Evolutionary conservation across 306 rosid genomes (phyloP).

Genomic region (Mimosa bimucronata): DNA sequence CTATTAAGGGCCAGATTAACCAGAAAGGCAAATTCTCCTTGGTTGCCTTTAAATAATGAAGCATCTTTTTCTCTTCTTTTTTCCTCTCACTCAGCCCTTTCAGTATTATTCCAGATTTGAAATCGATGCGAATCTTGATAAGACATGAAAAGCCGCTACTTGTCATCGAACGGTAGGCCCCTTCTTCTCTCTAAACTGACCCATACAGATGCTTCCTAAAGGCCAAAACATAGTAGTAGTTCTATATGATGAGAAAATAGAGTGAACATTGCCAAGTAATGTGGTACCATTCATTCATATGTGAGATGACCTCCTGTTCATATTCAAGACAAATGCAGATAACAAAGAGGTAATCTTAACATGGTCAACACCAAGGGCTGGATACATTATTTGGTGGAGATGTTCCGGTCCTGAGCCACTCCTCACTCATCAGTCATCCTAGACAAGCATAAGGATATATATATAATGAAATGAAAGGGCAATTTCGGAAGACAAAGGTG

Average conservation of each 20-base stretch:
- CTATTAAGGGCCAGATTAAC: slow-evolving; percentile 33
- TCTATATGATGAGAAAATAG: slow-evolving; percentile 16
- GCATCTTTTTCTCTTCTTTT: slow-evolving; percentile 34
- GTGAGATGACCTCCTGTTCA: neutral
- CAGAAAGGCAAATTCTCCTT: slow-evolving; percentile 31
- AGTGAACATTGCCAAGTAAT: slow-evolving; percentile 27
- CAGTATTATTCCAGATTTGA: slow-evolving; percentile 32
- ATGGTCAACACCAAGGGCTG: slow-evolving; percentile 40
- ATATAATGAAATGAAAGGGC: slow-evolving; percentile 22
- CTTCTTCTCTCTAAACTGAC: slow-evolving; percentile 17
- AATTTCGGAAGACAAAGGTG: slow-evolving; percentile 38
- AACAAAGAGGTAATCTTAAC: slow-evolving; percentile 34
- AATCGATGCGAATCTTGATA: slow-evolving; percentile 45
- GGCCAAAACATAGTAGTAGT: neutral
- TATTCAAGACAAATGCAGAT: neutral
- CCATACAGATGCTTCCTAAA: slow-evolving; percentile 32
- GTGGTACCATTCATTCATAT: neutral
- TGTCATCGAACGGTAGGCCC: slow-evolving; percentile 31
- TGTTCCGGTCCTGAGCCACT: slow-evolving; percentile 26
- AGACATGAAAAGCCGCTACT: slow-evolving; percentile 31
- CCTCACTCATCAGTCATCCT: neutral
- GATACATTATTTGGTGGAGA: slow-evolving; percentile 20
- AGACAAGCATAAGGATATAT: slow-evolving; percentile 29
- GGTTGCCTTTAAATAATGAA: slow-evolving; percentile 21
- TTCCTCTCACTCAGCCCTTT: slow-evolving; percentile 5